Evolutionary conservation across 1,284 basidiomycete genomes (phyloP), one percentile per base, ranked within the genome.

Genomic region (Rhodotorula sp.): DNA sequence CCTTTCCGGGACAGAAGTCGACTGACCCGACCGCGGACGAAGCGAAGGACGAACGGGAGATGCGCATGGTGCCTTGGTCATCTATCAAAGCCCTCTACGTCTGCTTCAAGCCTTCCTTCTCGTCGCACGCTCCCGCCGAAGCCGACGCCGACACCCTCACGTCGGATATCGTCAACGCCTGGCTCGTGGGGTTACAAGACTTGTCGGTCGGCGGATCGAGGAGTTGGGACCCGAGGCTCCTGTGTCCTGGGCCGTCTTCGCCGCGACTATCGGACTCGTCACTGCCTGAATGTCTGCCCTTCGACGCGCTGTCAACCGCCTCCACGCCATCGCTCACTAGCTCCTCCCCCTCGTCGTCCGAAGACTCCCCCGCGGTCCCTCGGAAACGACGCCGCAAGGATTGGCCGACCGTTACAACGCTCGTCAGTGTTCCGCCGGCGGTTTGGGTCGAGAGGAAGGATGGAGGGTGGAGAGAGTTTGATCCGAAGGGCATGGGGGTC

Each of bases 401-500:
- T 13, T 65, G 64, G 64, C 57, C 64, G 18, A 20, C 8, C 1
- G 44, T 65, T 9, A 46, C 30, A 1, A 54, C 57, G 15, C 22
- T 28, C 20, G 18, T 59, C 2, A 57, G 64, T 6, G 47, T 18
- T 15, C 64, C 64, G 30, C 57, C 64, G 11, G 10, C n/a, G 2
- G 57, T 65, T 13, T 28, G 53, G 55, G 57, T 65, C 18, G 51
- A 22, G 16, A 59, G 24, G n/a, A 26, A 24, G 51, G 58, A 44
- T 5, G 64, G 64, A 0, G 28, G 64, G 30, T 34, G 31, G 51
- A 54, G 44, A 26, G 50, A 47, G 16, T 11, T 58, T 22, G 51
- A 47, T 5, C 50, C 57, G 24, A n/a, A 24, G 11, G 63, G 57
- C 11, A 20, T 48, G 57, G 28, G 15, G 9, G 22, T 30, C 24